Evolutionary conservation across 345 rosid genomes (phyloP), one percentile per base, ranked within the genome.

Genomic region (Draba incana): DNA sequence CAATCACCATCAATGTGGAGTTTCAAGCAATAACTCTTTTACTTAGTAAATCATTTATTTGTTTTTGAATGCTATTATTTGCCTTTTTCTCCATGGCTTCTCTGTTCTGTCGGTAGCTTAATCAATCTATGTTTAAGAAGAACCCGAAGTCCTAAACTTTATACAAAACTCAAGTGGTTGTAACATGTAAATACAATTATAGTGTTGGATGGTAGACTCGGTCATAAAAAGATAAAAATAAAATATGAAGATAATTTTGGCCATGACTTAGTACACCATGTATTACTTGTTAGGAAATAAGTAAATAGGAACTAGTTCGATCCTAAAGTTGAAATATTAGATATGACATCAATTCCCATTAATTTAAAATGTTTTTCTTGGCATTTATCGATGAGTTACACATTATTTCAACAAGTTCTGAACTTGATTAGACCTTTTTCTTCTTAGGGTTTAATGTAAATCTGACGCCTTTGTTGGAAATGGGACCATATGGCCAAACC

Each of bases 401-500:
- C 68, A 60, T 60, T 44, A 60, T 67, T 67, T 74, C 78, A 65
- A 74, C 68, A 37, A 60, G 67, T 52, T 59, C 72, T 74, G 77
- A 74, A 60, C 38, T 59, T 60, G 78, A 67, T 60, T 52, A 53
- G 68, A 60, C 68, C 16, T 67, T 74, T 66, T 67, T 61, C 56
- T 30, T 59, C n/a, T 14, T 44, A 50, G 52, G 56, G 57, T 74
- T 74, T 51, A 74, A 74, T 74, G 72, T 72, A 74, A 53, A 60
- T 74, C 78, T 67, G 78, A 66, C 78, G 51, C 63, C 44, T 60
- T 64, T 67, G 72, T 45, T 74, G 68, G 64, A 28, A 25, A 27
- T 74, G 73, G 78, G 78, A 67, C 78, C 78, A 67, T 66, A 20
- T 37, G 14, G 77, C 71, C 20, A 57, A 73, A 42, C 55, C 71